A percentile compares a stretch with the other conserved stretches of the same genome.
Conservation (phyloP, 306 rosid genomes). For the Lagenaria siceraria region DNA sequence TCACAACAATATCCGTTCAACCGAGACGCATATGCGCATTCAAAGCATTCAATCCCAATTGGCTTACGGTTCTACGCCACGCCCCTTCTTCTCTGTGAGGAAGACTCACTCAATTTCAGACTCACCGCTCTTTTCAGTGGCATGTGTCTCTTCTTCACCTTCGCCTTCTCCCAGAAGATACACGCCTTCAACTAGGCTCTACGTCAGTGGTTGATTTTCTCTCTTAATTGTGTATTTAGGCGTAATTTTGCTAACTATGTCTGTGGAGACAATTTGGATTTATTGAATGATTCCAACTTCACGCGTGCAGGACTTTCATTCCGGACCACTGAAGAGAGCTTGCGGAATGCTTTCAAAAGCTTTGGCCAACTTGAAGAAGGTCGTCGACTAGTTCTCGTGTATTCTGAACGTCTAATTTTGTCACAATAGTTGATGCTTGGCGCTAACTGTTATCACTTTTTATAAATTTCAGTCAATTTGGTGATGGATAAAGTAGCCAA, state of each 20-base stretch:
- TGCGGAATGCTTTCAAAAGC: slow-evolving; percentile 56
- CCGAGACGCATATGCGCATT: background rate
- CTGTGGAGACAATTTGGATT: background rate
- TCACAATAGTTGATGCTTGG: background rate
- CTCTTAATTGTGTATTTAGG: background rate
- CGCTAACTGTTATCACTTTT: background rate
- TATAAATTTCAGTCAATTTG: slow-evolving; percentile 44
- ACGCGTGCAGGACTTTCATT: slow-evolving; percentile 65
- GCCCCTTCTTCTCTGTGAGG: background rate
- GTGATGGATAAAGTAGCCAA: slow-evolving; percentile 94
- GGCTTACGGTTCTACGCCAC: background rate
- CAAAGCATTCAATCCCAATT: background rate
- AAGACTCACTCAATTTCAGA: background rate
- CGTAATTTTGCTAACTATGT: background rate
- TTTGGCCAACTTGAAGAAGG: slow-evolving; percentile 83
- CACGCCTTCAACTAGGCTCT: slow-evolving; percentile 44
- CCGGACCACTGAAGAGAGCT: slow-evolving; percentile 74
- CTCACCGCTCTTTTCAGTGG: background rate
- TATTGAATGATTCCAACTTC: background rate
- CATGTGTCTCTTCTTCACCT: slow-evolving; percentile 30
- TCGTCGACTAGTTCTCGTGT: slow-evolving; percentile 3
- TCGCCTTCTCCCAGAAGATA: slow-evolving; percentile 22
- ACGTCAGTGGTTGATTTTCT: slow-evolving; percentile 61
- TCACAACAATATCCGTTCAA: background rate
- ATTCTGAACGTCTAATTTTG: background rate